These are phyloP conservation scores for Fragaria ananassa DNA, from an alignment of 306 rosid genomes.

Conservation along the genomic window DNA sequence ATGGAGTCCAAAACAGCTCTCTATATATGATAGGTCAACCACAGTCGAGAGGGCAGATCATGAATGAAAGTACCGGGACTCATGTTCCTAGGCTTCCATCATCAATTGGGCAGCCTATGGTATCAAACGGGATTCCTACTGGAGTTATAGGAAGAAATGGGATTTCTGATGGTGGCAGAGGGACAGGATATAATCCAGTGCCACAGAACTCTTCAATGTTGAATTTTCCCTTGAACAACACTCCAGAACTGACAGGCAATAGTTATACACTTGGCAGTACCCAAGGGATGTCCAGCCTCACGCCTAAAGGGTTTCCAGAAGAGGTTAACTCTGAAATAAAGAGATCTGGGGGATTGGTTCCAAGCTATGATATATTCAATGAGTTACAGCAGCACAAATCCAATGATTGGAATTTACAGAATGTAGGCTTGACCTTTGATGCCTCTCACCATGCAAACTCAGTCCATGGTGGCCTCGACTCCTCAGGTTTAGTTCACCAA, in stretches of 20 bases:
- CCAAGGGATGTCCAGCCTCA: conserved; percentile 51
- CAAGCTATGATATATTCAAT: conserved; percentile 73
- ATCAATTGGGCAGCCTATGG: conserved; percentile 49
- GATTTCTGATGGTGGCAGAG: conserved; percentile 46
- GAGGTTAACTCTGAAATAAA: conserved; percentile 59
- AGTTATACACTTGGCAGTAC: conserved; percentile 76
- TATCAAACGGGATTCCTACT: conserved; percentile 50
- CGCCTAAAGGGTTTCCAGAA: conserved; percentile 57
- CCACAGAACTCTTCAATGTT: conserved; percentile 52
- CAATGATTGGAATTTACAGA: conserved; percentile 76
- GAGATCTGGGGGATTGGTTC: conserved; percentile 47
- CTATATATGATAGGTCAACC: conserved; percentile 61
- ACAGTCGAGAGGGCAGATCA: conserved; percentile 68
- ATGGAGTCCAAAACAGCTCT: conserved; percentile 56
- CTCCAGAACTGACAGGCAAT: conserved; percentile 55
- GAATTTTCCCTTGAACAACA: conserved; percentile 72
- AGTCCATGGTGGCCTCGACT: conserved; percentile 52
- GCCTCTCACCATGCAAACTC: conserved; percentile 61
- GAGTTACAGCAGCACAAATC: conserved; percentile 71
- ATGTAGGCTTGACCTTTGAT: conserved; percentile 49
- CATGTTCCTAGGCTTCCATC: conserved; percentile 64
- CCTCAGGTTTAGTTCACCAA: conserved; percentile 66
- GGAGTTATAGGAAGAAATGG: conserved; percentile 64
- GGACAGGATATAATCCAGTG: conserved; percentile 52
- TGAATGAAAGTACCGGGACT: conserved; percentile 46